These are phyloP conservation scores for Vitrella brassicaformis DNA, from an alignment of 73 alveolate genomes.

Conservation along the genomic window DNA sequence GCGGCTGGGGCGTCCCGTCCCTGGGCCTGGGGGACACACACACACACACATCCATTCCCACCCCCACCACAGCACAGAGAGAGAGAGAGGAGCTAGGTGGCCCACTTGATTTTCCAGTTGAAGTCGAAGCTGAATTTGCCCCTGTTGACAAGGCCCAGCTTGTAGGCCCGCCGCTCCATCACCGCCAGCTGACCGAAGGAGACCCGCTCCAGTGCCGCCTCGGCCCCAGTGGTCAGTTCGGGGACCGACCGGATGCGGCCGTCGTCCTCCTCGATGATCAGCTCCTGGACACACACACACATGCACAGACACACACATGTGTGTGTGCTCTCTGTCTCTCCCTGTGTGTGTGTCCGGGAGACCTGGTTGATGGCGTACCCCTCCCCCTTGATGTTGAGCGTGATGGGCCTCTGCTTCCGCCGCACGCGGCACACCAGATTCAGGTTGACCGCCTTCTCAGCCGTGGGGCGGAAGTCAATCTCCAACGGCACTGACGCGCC, in stretches of 20 bases:
- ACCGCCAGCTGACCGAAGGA: neutral
- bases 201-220: neutral
- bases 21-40: too few relatives aligned
- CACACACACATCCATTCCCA: too few relatives aligned
- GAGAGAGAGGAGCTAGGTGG: too few relatives aligned
- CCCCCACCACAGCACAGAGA: too few relatives aligned
- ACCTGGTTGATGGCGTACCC: conserved; percentile 41
- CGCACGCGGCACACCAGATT: conserved; percentile 87
- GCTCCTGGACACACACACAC: too few relatives aligned
- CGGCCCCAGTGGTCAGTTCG: neutral
- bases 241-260: too few relatives aligned
- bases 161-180: neutral
- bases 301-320: too few relatives aligned
- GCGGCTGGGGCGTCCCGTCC: neutral
- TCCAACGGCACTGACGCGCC: conserved; percentile 63
- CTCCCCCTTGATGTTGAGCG: conserved; percentile 95
- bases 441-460: conserved; percentile 85
- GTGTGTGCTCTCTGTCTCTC: too few relatives aligned
- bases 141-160: neutral
- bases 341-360: neutral
- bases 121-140: neutral
- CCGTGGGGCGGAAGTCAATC: conserved; percentile 86
- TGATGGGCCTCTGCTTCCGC: conserved; percentile 92
- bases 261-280: too few relatives aligned
- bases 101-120: neutral